These are phyloP conservation scores for Talaromyces trachyspermus DNA, from an alignment of 495 filamentous ascomycete species.

Conservation along the genomic window DNA sequence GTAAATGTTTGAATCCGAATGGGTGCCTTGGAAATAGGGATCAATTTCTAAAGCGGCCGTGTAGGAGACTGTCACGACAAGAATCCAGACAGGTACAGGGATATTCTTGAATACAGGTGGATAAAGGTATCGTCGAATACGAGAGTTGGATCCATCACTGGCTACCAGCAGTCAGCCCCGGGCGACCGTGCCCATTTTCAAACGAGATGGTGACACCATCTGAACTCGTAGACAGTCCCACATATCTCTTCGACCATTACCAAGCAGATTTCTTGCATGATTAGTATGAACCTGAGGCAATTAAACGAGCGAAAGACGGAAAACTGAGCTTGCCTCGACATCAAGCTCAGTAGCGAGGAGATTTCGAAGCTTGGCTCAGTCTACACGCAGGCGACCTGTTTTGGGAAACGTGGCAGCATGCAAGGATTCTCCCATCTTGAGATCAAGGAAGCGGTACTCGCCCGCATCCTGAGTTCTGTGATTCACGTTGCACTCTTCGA, in stretches of 20 bases:
- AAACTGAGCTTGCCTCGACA: constrained; percentile 35
- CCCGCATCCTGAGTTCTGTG: constrained; percentile 30
- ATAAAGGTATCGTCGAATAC: constrained; percentile 28
- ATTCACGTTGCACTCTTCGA: constrained; percentile 46
- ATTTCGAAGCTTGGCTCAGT: constrained; percentile 37
- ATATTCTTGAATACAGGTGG: background rate
- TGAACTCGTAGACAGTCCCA: background rate
- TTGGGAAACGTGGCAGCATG: constrained; percentile 36
- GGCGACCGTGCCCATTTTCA: constrained; percentile 38
- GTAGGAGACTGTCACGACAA: constrained; percentile 15
- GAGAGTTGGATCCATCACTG: constrained; percentile 47
- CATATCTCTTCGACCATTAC: background rate
- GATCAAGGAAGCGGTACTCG: constrained; percentile 45
- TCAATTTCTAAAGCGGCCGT: constrained; percentile 42
- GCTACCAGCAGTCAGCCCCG: constrained; percentile 46
- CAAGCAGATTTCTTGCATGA: too few relatives aligned
- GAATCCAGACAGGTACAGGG: background rate
- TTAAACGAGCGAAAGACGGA: too few relatives aligned
- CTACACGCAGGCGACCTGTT: constrained; percentile 39
- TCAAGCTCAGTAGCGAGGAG: constrained; percentile 42
- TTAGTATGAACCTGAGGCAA: too few relatives aligned
- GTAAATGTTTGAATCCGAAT: constrained; percentile 49
- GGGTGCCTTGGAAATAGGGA: constrained; percentile 53
- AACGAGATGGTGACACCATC: constrained; percentile 39
- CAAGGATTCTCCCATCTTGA: constrained; percentile 35